These are phyloP conservation scores for Salix koriyanagi DNA, from an alignment of 345 rosid genomes.

Conservation along the genomic window DNA sequence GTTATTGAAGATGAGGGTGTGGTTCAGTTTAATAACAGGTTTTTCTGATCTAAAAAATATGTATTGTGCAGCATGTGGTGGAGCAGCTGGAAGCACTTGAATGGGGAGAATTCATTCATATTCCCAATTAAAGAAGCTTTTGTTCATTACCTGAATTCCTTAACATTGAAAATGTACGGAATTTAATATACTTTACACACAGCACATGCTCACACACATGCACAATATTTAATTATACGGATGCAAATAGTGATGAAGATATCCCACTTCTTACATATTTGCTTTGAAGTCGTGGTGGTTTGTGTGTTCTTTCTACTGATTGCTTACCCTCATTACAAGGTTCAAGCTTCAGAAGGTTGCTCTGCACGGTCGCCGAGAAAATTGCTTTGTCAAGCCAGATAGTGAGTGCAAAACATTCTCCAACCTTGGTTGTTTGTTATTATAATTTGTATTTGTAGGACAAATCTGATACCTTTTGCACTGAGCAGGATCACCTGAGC, in stretches of 20 bases:
- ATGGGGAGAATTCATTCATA: constrained; percentile 31
- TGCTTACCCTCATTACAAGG: constrained; percentile 26
- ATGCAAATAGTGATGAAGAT: not conserved
- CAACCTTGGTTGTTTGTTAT: not conserved
- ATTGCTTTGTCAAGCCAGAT: constrained; percentile 11
- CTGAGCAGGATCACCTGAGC: constrained; percentile 31
- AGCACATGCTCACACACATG: not conserved
- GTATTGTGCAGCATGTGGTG: constrained; percentile 48
- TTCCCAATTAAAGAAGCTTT: constrained; percentile 38
- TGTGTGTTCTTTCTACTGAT: constrained; percentile 18
- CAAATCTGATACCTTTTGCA: not conserved
- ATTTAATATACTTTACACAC: not conserved
- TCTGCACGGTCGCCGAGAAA: constrained; percentile 9
- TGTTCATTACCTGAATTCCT: constrained; percentile 30
- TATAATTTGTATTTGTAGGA: constrained; percentile 1
- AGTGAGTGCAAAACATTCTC: constrained; percentile 31
- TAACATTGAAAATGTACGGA: constrained; percentile 26
- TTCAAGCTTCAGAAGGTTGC: constrained; percentile 33
- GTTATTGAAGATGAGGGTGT: not conserved
- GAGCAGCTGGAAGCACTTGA: constrained; percentile 37
- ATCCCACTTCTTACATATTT: not conserved
- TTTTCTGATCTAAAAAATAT: constrained; percentile 8
- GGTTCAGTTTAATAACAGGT: not conserved
- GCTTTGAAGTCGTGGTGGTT: not conserved
- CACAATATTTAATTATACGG: not conserved